Conservation (phyloP, 106 monocot species). For the Dioscorea zingiberensis region DNA sequence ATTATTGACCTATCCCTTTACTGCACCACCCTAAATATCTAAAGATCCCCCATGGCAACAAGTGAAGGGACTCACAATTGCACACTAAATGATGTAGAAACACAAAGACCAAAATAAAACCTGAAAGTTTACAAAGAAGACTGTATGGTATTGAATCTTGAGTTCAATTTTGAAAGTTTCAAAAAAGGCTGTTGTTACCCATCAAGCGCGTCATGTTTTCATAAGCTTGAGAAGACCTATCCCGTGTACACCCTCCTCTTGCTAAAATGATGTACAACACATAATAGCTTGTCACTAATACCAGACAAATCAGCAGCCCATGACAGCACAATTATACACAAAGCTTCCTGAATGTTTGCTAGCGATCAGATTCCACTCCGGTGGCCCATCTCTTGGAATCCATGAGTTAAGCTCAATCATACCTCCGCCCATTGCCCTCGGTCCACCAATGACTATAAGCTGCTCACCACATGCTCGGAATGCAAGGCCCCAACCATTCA, state of each 20-base stretch:
- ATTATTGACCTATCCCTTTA: conserved; percentile 12
- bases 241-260: conserved; percentile 17
- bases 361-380: conserved; percentile 71
- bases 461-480: conserved; percentile 63
- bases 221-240: conserved; percentile 17
- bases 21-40: conserved; percentile 5
- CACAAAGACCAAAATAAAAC: conserved; percentile 8
- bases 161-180: conserved; percentile 6
- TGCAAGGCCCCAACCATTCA: conserved; percentile 88
- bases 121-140: conserved; percentile 12
- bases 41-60: conserved; percentile 2
- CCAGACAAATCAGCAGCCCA: conserved; percentile 65
- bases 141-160: conserved; percentile 12
- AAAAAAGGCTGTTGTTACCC: conserved; percentile 23
- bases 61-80: conserved; percentile 1
- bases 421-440: conserved; percentile 49
- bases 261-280: not conserved
- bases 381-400: conserved; percentile 66
- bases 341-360: conserved; percentile 69
- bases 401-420: conserved; percentile 79
- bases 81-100: conserved; percentile 13
- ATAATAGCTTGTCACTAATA: not conserved
- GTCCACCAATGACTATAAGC: conserved; percentile 69
- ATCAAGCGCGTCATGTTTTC: conserved; percentile 9
- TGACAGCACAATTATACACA: conserved; percentile 91